Evolutionary conservation across 306 rosid species (phyloP).

Genomic region (Fagus sylvatica): DNA sequence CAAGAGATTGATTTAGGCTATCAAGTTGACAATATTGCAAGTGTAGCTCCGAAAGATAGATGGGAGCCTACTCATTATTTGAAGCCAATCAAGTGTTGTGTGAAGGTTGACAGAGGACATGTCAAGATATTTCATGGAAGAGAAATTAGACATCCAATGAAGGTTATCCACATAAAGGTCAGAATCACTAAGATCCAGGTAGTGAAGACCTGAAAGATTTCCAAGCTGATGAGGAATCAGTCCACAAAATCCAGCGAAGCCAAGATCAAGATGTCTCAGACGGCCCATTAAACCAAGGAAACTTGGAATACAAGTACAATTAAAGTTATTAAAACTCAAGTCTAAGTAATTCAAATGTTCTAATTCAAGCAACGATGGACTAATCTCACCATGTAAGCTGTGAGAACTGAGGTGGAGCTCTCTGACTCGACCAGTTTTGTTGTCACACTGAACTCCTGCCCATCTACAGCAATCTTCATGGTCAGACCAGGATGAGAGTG

Average conservation of each 20-base stretch:
- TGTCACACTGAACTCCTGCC: conserved; percentile 17
- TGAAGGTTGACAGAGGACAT: not conserved
- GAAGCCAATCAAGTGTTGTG: conserved; percentile 17
- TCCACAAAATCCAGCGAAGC: not conserved
- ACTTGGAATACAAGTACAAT: not conserved
- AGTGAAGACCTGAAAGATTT: conserved; percentile 14
- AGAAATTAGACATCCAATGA: conserved; percentile 4
- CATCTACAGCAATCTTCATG: conserved; percentile 22
- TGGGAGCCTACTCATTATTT: conserved; percentile 18
- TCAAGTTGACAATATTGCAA: conserved; percentile 22
- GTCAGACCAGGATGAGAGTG: conserved; percentile 4
- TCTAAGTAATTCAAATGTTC: conserved; percentile 9
- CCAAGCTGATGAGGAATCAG: conserved; percentile 13
- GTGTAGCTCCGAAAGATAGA: conserved; percentile 26
- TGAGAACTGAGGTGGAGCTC: not conserved
- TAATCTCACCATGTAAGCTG: not conserved
- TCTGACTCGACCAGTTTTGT: conserved; percentile 8
- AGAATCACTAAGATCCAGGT: not conserved
- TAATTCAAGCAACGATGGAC: conserved; percentile 1
- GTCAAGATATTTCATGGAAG: conserved; percentile 10
- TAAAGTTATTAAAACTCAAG: conserved; percentile 1
- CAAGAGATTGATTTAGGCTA: conserved; percentile 24
- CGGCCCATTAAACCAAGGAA: not conserved
- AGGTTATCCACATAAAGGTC: not conserved
- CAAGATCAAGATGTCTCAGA: not conserved